These are phyloP conservation scores for Pittosporum tobira DNA, from an alignment of 129 eudicot genomes.

Conservation along the genomic window DNA sequence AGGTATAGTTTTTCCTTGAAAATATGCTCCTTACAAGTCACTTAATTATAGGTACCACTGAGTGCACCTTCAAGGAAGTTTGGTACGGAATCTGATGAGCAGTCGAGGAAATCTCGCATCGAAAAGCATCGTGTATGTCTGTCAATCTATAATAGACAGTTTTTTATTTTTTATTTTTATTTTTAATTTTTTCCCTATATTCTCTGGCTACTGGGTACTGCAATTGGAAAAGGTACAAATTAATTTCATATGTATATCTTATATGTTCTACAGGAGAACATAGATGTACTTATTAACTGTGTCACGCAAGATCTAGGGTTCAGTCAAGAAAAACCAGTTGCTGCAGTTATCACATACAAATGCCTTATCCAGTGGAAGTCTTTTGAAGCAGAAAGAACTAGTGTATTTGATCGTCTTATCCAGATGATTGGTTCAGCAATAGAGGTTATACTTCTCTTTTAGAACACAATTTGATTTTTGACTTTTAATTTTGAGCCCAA, in stretches of 20 bases:
- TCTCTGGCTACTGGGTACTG: no score
- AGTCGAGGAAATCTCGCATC: conserved; percentile 41
- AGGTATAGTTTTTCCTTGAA: no score
- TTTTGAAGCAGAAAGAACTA: conserved; percentile 72
- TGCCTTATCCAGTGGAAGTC: conserved; percentile 73
- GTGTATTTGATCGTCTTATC: conserved; percentile 69
- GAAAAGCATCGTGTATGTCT: conserved; percentile 66
- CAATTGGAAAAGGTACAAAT: not conserved
- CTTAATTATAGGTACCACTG: conserved; percentile 39
- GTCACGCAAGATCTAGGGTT: conserved; percentile 61
- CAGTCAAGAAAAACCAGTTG: conserved; percentile 81
- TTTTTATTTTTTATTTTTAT: not conserved
- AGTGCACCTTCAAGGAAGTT: conserved; percentile 46
- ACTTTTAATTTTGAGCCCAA: not conserved
- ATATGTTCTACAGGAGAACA: conserved; percentile 40
- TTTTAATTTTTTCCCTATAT: no score
- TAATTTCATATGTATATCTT: no score
- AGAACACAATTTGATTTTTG: not conserved
- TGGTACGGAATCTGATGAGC: conserved; percentile 39
- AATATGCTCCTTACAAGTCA: not conserved
- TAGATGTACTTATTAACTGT: conserved; percentile 45
- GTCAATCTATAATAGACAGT: not conserved
- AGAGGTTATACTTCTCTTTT: conserved; percentile 41
- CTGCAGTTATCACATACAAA: conserved; percentile 72
- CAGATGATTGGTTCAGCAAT: conserved; percentile 63